Percentiles rank a stretch among this genome's conserved stretches.
phyloP scores from a whole-genome alignment of 1,284 basidiomycete species.

The Rhodotorula sp. region DNA sequence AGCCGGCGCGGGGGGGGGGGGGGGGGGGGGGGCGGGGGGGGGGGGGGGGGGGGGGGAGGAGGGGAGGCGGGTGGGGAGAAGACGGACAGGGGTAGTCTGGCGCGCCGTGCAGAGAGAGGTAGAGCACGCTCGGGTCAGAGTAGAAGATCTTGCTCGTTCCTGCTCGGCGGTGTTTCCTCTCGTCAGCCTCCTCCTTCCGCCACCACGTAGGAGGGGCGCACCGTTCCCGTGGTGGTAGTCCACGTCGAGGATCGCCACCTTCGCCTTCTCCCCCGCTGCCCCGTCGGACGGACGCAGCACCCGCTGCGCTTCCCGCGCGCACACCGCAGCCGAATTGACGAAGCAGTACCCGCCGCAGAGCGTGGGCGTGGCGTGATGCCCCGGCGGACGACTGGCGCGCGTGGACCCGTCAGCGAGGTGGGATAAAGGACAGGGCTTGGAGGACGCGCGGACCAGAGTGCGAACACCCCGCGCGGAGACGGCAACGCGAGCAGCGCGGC shows the following conservation, averaged over 20 bases:
- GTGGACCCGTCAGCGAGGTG: neutral
- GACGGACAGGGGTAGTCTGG: conserved; percentile 53
- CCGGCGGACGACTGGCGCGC: conserved; percentile 51
- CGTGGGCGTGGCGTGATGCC: conserved; percentile 51
- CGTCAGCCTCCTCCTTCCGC: no score
- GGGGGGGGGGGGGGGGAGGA: neutral
- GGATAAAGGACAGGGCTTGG: no score
- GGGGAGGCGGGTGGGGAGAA: neutral
- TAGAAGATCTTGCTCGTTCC: conserved; percentile 51
- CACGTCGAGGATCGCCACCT: conserved; percentile 53
- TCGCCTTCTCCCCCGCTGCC: neutral
- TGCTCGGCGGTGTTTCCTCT: conserved; percentile 11
- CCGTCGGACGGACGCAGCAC: neutral
- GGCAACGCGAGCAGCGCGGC: conserved; percentile 29
- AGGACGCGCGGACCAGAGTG: conserved; percentile 40
- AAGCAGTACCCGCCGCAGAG: conserved; percentile 54
- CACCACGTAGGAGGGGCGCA: conserved; percentile 35
- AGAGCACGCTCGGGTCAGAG: conserved; percentile 50
- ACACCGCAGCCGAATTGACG: conserved; percentile 52
- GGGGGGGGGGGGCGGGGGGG: no score
- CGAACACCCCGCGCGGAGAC: conserved; percentile 44
- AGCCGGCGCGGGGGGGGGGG: neutral
- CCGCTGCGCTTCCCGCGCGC: conserved; percentile 43
- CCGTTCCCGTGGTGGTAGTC: conserved; percentile 56
- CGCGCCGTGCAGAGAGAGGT: conserved; percentile 52